Evolutionary conservation across 495 filamentous ascomycete species (phyloP), one percentile per base, ranked within the genome.

Genomic region (Aspergillus egyptiacus): DNA sequence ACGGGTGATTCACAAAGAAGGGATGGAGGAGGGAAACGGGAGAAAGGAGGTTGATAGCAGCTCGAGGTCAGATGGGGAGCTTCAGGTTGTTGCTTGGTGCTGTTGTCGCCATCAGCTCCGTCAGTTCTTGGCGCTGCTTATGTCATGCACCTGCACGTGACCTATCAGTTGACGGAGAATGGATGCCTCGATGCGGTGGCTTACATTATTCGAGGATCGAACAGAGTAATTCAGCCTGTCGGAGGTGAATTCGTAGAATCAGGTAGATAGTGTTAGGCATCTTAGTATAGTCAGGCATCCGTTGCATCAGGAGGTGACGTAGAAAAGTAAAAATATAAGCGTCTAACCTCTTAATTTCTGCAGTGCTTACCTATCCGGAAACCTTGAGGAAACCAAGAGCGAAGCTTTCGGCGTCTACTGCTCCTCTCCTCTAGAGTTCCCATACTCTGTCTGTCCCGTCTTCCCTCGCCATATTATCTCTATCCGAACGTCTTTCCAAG

Each of bases 61-160:
- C 39, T 44, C 31, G 39, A 18, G 19, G 31, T 34, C 31, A 25
- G 31, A 3, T 46, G 40, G 53, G 51, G 37, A 54, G 57, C 54
- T n/a, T n/a, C n/a, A n/a, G n/a, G n/a, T n/a, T n/a, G n/a, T n/a
- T n/a, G n/a, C n/a, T n/a, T 58, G 59, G 50, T 48, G 54, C 44
- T 50, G 46, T 56, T 51, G 54, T 51, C 42, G 41, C 49, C 53
- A 51, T 54, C 50, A 31, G 42, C 33, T 56, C 51, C 42, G 50
- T 31, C 45, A 33, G 46, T 30, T 13, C 46, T 54, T 61, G 52
- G 54, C 48, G 40, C 32, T 51, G 48, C 37, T 41, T 44, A 44
- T 34, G 43, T 46, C 20, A 32, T 30, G 18, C 0, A 14, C 1
- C 15, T n/a, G 31, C 43, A 46, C 43, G 43, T 46, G 43, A 46